These are phyloP conservation scores for Sungouiozyma ichnusensis DNA, from an alignment of 805 yeast genomes.

Conservation along the genomic window DNA sequence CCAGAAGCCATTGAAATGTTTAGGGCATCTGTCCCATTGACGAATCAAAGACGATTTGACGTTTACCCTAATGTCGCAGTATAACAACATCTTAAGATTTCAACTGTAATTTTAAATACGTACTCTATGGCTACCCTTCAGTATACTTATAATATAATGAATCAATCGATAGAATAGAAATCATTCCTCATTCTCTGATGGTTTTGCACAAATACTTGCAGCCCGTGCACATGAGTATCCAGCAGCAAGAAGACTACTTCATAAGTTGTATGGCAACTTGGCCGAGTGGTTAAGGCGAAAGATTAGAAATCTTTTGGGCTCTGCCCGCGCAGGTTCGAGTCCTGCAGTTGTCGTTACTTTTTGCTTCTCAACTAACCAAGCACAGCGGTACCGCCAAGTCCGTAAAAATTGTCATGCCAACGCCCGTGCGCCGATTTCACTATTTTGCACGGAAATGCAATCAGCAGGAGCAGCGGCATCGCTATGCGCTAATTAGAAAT, in stretches of 20 bases:
- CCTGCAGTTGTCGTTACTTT: constrained; percentile 59
- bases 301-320: constrained; percentile 51
- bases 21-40: constrained; percentile 60
- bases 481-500: constrained; percentile 1
- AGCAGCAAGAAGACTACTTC: background rate
- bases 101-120: background rate
- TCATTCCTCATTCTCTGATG: background rate
- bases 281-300: constrained; percentile 63
- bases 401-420: background rate
- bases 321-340: constrained; percentile 58
- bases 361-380: constrained; percentile 7
- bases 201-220: background rate
- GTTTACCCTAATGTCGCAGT: constrained; percentile 31
- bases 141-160: too few species aligned
- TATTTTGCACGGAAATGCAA: background rate
- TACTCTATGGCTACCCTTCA: too few species aligned
- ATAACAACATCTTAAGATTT: constrained; percentile 1
- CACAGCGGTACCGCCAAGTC: background rate
- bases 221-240: background rate
- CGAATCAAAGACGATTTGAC: constrained; percentile 62
- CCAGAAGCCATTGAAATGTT: constrained; percentile 46
- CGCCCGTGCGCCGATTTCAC: background rate
- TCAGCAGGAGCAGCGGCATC: background rate
- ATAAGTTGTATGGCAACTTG: constrained; percentile 31
- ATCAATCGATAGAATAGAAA: too few species aligned